phyloP scores from a whole-genome alignment of 2,329 filamentous ascomycete genomes.

The Bipolaris oryzae region DNA sequence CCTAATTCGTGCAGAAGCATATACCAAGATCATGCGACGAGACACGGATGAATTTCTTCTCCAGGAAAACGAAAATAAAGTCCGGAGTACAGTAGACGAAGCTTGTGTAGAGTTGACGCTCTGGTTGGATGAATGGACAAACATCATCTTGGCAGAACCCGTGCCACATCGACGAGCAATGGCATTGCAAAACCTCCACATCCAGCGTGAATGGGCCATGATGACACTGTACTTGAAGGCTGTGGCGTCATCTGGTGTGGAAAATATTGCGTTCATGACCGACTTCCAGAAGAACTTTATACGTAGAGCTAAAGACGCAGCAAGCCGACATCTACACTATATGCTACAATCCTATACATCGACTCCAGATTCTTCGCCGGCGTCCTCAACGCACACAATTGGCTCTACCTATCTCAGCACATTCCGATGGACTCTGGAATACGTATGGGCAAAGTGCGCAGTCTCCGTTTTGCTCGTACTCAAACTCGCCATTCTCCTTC shows the following conservation, averaged over 20 bases:
- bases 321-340: conserved; percentile 58
- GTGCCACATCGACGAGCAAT: conserved; percentile 19
- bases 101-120: conserved; percentile 37
- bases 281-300: conserved; percentile 56
- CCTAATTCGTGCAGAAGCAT: conserved; percentile 45
- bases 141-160: conserved; percentile 29
- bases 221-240: conserved; percentile 61
- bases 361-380: conserved; percentile 25
- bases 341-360: conserved; percentile 46
- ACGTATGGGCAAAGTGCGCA: conserved; percentile 64
- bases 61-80: conserved; percentile 23
- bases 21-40: conserved; percentile 27
- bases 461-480: conserved; percentile 63
- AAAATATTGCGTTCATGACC: conserved; percentile 60
- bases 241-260: conserved; percentile 55
- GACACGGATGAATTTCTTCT: conserved; percentile 13
- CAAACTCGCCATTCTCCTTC: conserved; percentile 58
- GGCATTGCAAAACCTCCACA: conserved; percentile 54
- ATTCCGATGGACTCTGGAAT: conserved; percentile 62
- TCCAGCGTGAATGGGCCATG: conserved; percentile 61
- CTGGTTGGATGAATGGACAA: conserved; percentile 53
- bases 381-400: conserved; percentile 9
- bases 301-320: conserved; percentile 57
- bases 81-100: conserved; percentile 29
- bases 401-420: conserved; percentile 54